Conservation (phyloP, 441 rosid genomes). For the Macaranga tanarius region DNA sequence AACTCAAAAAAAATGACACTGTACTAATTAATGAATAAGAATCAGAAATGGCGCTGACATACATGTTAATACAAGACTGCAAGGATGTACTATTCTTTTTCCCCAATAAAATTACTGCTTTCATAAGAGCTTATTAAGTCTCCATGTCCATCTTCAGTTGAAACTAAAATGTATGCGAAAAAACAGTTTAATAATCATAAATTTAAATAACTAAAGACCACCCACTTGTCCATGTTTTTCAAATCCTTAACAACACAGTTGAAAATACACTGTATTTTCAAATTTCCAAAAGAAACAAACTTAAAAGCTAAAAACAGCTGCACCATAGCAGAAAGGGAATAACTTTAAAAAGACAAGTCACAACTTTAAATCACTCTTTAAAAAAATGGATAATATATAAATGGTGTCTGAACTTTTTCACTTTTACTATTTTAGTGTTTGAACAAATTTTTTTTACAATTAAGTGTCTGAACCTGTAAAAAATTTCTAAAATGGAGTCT, state of each 20-base stretch:
- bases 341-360: too few species aligned
- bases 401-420: too few species aligned
- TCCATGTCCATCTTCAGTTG: not conserved
- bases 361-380: too few species aligned
- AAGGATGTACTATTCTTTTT: not conserved
- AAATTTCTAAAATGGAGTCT: too few species aligned
- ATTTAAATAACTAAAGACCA: not conserved
- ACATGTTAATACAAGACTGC: not conserved
- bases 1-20: not conserved
- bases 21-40: not conserved
- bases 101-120: not conserved
- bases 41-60: not conserved
- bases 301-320: not conserved
- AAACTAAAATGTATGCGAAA: not conserved
- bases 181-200: too few species aligned
- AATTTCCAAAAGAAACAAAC: not conserved
- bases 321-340: slow-evolving; percentile 6
- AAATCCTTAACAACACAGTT: not conserved
- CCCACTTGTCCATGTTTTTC: not conserved
- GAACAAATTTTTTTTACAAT: too few species aligned
- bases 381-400: too few species aligned
- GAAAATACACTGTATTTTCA: not conserved
- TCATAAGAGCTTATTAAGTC: not conserved
- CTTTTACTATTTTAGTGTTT: too few species aligned
- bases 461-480: too few species aligned